Percentiles rank a stretch among this genome's conserved stretches.
phyloP scores from a whole-genome alignment of 768 basidiomycete genomes.

The Boletus sp. region DNA sequence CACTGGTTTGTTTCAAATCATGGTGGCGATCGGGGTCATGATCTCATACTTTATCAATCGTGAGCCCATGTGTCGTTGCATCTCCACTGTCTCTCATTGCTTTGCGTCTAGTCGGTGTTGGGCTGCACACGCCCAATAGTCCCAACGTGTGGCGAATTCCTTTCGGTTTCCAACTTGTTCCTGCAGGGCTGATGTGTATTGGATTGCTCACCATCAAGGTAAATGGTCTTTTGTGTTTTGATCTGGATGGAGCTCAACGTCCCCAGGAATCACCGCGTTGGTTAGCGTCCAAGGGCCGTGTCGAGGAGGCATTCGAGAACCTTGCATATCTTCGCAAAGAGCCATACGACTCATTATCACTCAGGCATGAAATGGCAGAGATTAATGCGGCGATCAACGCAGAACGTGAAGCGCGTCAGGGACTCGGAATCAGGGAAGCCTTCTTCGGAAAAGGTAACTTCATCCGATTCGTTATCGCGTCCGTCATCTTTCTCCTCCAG shows the following conservation, averaged over 20 bases:
- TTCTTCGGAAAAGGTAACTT: slow-evolving; percentile 82
- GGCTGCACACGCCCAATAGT: slow-evolving; percentile 47
- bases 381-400: slow-evolving; percentile 79
- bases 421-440: slow-evolving; percentile 65
- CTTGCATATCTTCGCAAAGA: slow-evolving; percentile 64
- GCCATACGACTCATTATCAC: slow-evolving; percentile 37
- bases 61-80: slow-evolving; percentile 34
- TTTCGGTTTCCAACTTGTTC: slow-evolving; percentile 74
- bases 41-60: slow-evolving; percentile 81
- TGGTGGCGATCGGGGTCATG: slow-evolving; percentile 83
- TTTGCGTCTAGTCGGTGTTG: slow-evolving; percentile 50
- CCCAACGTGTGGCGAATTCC: slow-evolving; percentile 66
- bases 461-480: slow-evolving; percentile 81
- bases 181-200: slow-evolving; percentile 65
- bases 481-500: slow-evolving; percentile 75
- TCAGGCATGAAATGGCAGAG: slow-evolving; percentile 69
- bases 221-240: neutral
- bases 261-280: slow-evolving; percentile 71
- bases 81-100: slow-evolving; percentile 3
- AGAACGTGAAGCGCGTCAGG: slow-evolving; percentile 63
- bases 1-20: slow-evolving; percentile 84
- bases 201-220: slow-evolving; percentile 69
- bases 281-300: slow-evolving; percentile 63
- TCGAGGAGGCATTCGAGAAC: slow-evolving; percentile 52
- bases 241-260: slow-evolving; percentile 8